Evolutionary conservation across 768 basidiomycete species (phyloP).

Genomic region (Amanita thiersii): DNA sequence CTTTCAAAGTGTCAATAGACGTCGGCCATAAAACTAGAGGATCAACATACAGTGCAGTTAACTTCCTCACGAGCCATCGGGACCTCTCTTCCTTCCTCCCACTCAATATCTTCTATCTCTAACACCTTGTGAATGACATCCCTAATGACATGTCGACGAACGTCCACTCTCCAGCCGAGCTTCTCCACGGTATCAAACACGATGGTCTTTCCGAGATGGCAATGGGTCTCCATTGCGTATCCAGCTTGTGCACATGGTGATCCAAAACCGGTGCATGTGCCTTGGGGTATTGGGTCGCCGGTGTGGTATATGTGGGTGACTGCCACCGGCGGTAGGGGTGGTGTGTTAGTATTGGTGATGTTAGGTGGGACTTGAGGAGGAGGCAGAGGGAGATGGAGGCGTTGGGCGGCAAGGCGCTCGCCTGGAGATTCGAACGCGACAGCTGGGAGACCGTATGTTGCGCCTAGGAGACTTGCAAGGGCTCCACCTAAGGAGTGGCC

Average conservation of each 20-base stretch:
- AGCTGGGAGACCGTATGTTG: constrained; percentile 86
- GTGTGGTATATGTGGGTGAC: constrained; percentile 85
- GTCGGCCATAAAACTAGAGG: neutral
- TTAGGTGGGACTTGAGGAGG: constrained; percentile 47
- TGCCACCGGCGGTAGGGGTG: constrained; percentile 25
- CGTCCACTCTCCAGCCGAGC: constrained; percentile 75
- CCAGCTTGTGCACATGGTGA: constrained; percentile 79
- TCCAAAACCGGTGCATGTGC: constrained; percentile 64
- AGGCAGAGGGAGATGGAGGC: constrained; percentile 86
- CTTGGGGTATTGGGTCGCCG: constrained; percentile 89
- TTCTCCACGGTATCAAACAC: constrained; percentile 82
- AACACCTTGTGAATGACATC: constrained; percentile 61
- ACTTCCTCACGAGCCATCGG: constrained; percentile 52
- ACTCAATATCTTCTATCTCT: constrained; percentile 39
- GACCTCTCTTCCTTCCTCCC: constrained; percentile 42
- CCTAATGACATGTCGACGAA: constrained; percentile 68
- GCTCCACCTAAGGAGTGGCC: constrained; percentile 92
- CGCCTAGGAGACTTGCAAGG: constrained; percentile 79
- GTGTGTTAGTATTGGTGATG: constrained; percentile 24
- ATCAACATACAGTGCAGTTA: constrained; percentile 49
- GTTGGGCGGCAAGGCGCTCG: constrained; percentile 61
- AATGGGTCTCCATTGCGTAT: constrained; percentile 80
- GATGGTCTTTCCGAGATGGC: constrained; percentile 85
- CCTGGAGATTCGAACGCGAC: constrained; percentile 87
- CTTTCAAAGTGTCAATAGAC: constrained; percentile 23